Base-by-base conservation (phyloP, 177 flowering plant genomes). In the Telopea speciosissima region DNA sequence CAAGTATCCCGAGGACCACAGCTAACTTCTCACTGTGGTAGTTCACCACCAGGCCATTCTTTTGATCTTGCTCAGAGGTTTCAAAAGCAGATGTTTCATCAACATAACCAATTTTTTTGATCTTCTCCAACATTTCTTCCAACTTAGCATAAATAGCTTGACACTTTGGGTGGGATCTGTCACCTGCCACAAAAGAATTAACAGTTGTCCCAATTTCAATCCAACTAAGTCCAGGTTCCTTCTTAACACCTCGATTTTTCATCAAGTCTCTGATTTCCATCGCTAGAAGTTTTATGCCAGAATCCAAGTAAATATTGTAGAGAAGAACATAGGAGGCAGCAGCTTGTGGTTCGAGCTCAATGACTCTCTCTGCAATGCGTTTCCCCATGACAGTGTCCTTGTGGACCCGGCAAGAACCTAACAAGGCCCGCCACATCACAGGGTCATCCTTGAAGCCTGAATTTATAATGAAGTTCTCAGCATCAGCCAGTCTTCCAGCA, bases 161-260 rank as follows among this genome's bases (percentile, higher is more conserved):
- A 58, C 70, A 79, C 44, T 68, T 62, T 7, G 82, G 79, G 67
- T 82, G 86, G 52, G 84, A 79, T 19, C 36, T 67, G 76, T 88
- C 86, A 62, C 85, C 85, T n/a, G 65, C 82, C 28, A 82, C 80
- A 79, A 88, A 88, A 62, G 78, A 81, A 80, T 83, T 83, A 52
- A 83, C 81, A 25, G 22, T 54, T 42, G 67, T 61, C 26, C 84
- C 77, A 9, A 84, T 68, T 72, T 87, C 82, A 60, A 88, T 82
- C 92, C 86, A 87, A 73, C 89, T 84, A 24, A 82, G 40, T 62
- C 90, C 90, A 10, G 90, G 88, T 73, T 85, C 89, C 73, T 87
- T 88, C 81, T 80, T 88, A 45, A 88, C 63, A 28, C 86, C 79
- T 44, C 80, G 60, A 5, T 73, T 72, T 54, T 66, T 78, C 89